Evolutionary conservation across 2,329 filamentous ascomycete genomes (phyloP), one percentile per base, ranked within the genome.

Genomic region (Didymosphaeria variabile): DNA sequence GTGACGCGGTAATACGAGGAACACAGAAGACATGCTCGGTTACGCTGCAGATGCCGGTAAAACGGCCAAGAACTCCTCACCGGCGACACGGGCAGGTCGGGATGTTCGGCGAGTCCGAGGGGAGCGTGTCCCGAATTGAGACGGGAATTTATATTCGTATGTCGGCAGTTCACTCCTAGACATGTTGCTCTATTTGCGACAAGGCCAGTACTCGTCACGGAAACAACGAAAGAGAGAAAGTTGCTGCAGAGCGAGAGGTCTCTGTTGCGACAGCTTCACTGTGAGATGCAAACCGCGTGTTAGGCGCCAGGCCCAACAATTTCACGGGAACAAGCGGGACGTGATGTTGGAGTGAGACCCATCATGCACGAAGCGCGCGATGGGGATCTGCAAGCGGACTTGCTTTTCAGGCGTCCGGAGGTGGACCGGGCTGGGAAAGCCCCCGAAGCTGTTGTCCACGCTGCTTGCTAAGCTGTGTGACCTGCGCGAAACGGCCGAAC

Each of bases 101-200:
- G 59, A 52, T 60, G 36, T 55, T 69, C 67, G 67, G 65, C 67
- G 65, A 64, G 59, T 19, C 67, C 67, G 65, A 67, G 31, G 52
- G 29, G 15, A 36, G 32, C 19, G n/a, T 54, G 23, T 29, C 29
- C 26, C 56, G 55, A n/a, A 49, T 55, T 19, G 29, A 21, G 15
- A 17, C 38, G 53, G 42, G 38, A n/a, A 6, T 19, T n/a, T 44
- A 26, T 40, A 10, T 29, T 54, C 47, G 44, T 42, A 65, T 62
- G 63, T 55, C 63, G 66, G 66, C 59, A 69, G 59, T 64, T 67
- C 61, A 5, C 57, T 8, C 44, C 15, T 57, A 58, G 58, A 19
- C 59, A n/a, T 26, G 56, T 15, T 26, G 32, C 51, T 31, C 58
- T 44, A 50, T 59, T 61, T 59, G 61, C 57, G 51, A 59, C 17